phyloP scores from a whole-genome alignment of 192 early-diverging fungal genomes.

The Coemansia sp. region DNA sequence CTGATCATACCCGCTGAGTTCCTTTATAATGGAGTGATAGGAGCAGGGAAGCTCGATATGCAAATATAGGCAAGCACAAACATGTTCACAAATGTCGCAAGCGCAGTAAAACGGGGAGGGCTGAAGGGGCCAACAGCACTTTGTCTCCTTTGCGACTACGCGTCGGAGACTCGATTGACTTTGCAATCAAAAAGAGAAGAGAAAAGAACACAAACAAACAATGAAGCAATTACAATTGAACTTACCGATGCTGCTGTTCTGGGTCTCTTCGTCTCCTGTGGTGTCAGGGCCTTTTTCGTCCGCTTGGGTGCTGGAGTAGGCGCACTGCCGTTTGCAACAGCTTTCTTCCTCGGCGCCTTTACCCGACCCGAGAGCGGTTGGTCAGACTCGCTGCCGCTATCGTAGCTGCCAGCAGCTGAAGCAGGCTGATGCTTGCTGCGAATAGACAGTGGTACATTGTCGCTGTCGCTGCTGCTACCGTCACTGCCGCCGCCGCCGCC shows the following conservation, averaged over 20 bases:
- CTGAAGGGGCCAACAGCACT: neutral
- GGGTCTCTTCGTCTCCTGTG: slow-evolving; percentile 2
- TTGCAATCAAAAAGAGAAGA: neutral
- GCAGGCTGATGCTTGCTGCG: slow-evolving; percentile 2
- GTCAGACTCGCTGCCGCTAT: slow-evolving; percentile 51
- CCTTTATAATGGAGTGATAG: neutral
- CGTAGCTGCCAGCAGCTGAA: neutral
- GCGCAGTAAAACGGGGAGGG: neutral
- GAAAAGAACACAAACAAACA: neutral
- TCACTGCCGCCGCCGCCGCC: neutral
- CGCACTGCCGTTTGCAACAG: slow-evolving; percentile 2
- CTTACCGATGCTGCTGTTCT: slow-evolving; percentile 13
- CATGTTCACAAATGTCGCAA: neutral
- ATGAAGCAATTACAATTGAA: neutral
- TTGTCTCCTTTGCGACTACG: neutral
- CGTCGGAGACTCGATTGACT: neutral
- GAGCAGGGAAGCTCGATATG: neutral
- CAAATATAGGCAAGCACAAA: neutral
- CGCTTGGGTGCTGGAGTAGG: neutral
- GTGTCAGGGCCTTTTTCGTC: slow-evolving; percentile 5
- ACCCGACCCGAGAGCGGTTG: slow-evolving; percentile 43
- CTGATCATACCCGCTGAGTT: neutral
- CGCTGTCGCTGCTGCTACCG: slow-evolving; percentile 22
- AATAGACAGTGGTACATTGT: slow-evolving; percentile 41
- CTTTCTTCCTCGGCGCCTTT: slow-evolving; percentile 11